Evolutionary conservation across 805 yeast species (phyloP).

Genomic region (Komagataella phaffii): DNA sequence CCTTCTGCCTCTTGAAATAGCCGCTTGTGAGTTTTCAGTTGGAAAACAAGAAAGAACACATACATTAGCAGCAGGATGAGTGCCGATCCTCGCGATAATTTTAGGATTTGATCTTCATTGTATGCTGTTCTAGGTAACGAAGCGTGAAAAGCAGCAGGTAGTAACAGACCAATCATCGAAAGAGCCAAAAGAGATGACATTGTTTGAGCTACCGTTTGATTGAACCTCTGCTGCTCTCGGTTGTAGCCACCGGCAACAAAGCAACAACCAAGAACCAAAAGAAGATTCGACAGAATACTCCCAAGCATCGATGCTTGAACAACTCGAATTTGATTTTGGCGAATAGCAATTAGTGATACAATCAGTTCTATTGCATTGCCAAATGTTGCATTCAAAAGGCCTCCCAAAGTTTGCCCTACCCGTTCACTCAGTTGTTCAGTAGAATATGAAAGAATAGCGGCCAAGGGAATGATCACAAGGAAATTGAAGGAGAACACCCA

Average conservation of each 20-base stretch:
- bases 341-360: constrained; percentile 82
- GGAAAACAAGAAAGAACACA: constrained; percentile 71
- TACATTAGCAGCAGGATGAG: constrained; percentile 67
- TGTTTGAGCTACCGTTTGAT: constrained; percentile 95
- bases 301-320: constrained; percentile 98
- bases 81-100: constrained; percentile 77
- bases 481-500: constrained; percentile 64
- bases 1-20: constrained; percentile 35
- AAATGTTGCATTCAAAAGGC: constrained; percentile 88
- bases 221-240: constrained; percentile 75
- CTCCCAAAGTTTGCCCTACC: constrained; percentile 89
- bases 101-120: constrained; percentile 33
- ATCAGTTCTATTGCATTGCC: constrained; percentile 97
- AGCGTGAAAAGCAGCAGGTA: constrained; percentile 95
- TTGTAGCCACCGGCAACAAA: constrained; percentile 87
- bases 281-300: constrained; percentile 74
- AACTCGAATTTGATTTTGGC: constrained; percentile 76
- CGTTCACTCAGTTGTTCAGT: constrained; percentile 85
- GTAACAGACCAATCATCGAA: constrained; percentile 74
- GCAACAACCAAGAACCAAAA: constrained; percentile 91
- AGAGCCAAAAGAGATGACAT: constrained; percentile 91
- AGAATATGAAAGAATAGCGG: constrained; percentile 80
- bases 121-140: constrained; percentile 37
- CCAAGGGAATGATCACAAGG: constrained; percentile 84
- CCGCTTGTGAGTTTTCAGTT: constrained; percentile 71